Conservation (phyloP, 2,329 filamentous ascomycete genomes). For the Phialophora verrucosa region DNA sequence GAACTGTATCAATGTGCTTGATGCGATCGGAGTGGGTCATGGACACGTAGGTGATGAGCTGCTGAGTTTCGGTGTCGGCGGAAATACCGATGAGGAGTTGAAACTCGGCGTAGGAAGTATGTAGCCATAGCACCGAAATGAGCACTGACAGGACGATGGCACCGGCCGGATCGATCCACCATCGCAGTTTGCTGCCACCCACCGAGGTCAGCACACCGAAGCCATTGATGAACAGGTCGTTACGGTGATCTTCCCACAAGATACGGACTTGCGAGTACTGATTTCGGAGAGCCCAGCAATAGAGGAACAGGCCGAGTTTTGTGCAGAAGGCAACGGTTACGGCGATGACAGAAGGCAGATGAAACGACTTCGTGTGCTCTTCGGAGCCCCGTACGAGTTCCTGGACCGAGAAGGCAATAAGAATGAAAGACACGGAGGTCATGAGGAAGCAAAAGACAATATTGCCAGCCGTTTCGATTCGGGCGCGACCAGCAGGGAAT, state of each 20-base stretch:
- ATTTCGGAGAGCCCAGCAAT: conserved; percentile 89
- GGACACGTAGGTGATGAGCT: conserved; percentile 94
- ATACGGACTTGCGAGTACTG: conserved; percentile 91
- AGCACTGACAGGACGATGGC: conserved; percentile 81
- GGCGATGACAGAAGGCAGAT: conserved; percentile 82
- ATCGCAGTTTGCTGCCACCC: conserved; percentile 83
- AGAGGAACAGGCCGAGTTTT: conserved; percentile 82
- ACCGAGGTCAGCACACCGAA: conserved; percentile 90
- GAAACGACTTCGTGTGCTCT: conserved; percentile 67
- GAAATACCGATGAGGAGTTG: conserved; percentile 87
- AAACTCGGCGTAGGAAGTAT: conserved; percentile 87
- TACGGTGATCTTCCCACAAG: conserved; percentile 95
- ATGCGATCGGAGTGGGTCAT: conserved; percentile 85
- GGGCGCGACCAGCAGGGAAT: conserved; percentile 90
- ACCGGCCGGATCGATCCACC: conserved; percentile 95
- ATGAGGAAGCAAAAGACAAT: conserved; percentile 97
- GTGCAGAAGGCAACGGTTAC: conserved; percentile 83
- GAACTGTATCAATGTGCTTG: conserved; percentile 88
- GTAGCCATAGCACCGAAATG: conserved; percentile 80
- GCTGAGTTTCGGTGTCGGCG: conserved; percentile 82
- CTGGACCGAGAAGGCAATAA: conserved; percentile 84
- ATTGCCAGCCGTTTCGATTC: conserved; percentile 93
- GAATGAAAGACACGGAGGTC: conserved; percentile 86
- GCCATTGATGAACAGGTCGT: conserved; percentile 95
- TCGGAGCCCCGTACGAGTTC: conserved; percentile 64